These are phyloP conservation scores for Cicer pinnatifidum DNA, from an alignment of 306 rosid genomes.

Conservation along the genomic window DNA sequence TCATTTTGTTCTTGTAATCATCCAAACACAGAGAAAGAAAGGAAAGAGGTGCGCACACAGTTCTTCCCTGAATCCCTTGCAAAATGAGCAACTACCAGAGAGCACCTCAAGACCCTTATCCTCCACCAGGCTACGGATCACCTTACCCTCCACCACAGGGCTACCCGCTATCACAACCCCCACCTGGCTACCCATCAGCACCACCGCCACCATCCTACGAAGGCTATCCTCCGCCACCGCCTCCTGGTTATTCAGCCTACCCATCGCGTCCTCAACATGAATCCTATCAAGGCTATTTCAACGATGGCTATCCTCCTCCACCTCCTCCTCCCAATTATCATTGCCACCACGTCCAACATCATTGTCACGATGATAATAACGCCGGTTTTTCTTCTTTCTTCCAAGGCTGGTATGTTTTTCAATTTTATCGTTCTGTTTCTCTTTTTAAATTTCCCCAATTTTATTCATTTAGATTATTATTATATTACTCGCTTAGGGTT, in stretches of 20 bases:
- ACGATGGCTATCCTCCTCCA: conserved; percentile 58
- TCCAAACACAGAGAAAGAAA: no score
- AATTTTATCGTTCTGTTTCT: neutral
- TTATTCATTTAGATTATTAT: neutral
- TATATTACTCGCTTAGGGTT: neutral
- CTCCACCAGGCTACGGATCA: conserved; percentile 67
- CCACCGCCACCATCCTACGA: conserved; percentile 56
- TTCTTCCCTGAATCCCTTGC: neutral
- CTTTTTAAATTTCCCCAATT: neutral
- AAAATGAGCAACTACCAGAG: conserved; percentile 62
- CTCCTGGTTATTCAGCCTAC: conserved; percentile 53
- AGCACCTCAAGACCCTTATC: conserved; percentile 54
- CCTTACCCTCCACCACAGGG: conserved; percentile 54
- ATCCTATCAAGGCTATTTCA: conserved; percentile 82
- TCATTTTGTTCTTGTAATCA: no score
- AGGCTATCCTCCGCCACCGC: conserved; percentile 49
- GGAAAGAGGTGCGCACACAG: no score
- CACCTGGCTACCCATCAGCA: conserved; percentile 54
- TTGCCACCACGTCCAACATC: conserved; percentile 58
- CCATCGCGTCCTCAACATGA: conserved; percentile 60
- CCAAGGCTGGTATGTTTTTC: conserved; percentile 65
- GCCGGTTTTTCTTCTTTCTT: conserved; percentile 59
- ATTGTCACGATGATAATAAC: conserved; percentile 41
- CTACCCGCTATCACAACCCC: conserved; percentile 39
- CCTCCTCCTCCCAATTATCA: conserved; percentile 55